Conservation (phyloP, 1,284 basidiomycete genomes). For the Trichosporon faecale region DNA sequence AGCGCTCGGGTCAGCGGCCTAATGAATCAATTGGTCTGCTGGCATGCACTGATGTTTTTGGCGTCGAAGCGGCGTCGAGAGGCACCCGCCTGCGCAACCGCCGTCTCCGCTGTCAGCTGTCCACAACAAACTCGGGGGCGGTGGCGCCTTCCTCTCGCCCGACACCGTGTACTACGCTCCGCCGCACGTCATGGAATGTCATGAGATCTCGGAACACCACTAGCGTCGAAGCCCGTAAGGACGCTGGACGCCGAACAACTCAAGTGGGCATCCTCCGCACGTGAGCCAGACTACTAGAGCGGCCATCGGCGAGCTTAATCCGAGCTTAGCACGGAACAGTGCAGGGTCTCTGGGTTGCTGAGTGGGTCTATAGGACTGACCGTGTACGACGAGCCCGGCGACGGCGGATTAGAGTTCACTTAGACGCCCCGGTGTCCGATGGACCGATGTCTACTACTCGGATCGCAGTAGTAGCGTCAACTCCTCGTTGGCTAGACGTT, state of each 20-base stretch:
- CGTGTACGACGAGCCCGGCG: neutral
- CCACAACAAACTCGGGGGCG: too few species aligned
- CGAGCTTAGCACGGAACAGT: neutral
- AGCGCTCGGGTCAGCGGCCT: neutral
- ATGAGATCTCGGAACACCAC: neutral
- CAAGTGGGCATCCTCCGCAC: neutral
- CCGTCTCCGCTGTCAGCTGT: neutral
- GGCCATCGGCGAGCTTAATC: neutral
- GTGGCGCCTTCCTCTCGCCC: neutral
- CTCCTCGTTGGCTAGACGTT: neutral
- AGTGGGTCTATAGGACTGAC: neutral
- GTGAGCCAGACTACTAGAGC: neutral
- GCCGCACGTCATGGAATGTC: neutral
- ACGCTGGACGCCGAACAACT: slow-evolving; percentile 2
- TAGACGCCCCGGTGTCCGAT: neutral
- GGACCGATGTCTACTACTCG: neutral
- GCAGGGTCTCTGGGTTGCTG: neutral
- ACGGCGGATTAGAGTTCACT: neutral
- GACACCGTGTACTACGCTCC: neutral
- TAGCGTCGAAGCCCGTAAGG: neutral
- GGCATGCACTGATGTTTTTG: neutral
- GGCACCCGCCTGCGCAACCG: neutral
- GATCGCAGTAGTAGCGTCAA: too few species aligned
- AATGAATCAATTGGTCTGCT: neutral
- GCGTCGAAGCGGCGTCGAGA: neutral